Evolutionary conservation across 2,329 filamentous ascomycete species (phyloP).

Genomic region (Boeremia exigua): DNA sequence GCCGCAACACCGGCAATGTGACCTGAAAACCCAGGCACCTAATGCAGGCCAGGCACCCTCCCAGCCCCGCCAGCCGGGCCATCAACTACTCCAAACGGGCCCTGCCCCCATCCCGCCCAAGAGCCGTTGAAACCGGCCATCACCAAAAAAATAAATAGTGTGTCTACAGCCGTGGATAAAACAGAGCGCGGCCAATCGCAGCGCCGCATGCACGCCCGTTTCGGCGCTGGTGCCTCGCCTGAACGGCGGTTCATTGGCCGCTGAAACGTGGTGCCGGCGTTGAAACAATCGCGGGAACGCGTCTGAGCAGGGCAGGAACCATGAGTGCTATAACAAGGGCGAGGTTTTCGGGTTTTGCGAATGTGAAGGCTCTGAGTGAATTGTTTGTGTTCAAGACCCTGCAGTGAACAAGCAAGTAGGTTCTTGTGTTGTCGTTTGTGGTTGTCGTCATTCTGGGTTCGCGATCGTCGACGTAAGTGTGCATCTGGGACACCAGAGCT

Average conservation of each 20-base stretch:
- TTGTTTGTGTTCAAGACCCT: too few relatives aligned
- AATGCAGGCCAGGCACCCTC: constrained; percentile 5
- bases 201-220: neutral
- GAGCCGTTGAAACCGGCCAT: constrained; percentile 12
- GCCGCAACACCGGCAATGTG: constrained; percentile 6
- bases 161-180: constrained; percentile 16
- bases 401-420: neutral
- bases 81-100: too few relatives aligned
- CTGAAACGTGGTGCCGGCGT: constrained; percentile 28
- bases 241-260: neutral
- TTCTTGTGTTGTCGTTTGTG: too few relatives aligned
- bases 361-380: neutral
- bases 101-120: too few relatives aligned
- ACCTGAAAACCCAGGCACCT: constrained; percentile 3
- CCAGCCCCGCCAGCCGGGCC: too few relatives aligned
- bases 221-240: neutral
- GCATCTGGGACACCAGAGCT: constrained; percentile 2
- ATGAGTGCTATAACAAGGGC: constrained; percentile 22
- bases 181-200: constrained; percentile 17
- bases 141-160: constrained; percentile 13
- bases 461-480: constrained; percentile 5
- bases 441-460: neutral
- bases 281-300: constrained; percentile 25
- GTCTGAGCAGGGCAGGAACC: neutral
- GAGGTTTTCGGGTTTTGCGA: constrained; percentile 13